These are phyloP conservation scores for Eutrema yunnanense DNA, from an alignment of 345 rosid species.

Conservation along the genomic window DNA sequence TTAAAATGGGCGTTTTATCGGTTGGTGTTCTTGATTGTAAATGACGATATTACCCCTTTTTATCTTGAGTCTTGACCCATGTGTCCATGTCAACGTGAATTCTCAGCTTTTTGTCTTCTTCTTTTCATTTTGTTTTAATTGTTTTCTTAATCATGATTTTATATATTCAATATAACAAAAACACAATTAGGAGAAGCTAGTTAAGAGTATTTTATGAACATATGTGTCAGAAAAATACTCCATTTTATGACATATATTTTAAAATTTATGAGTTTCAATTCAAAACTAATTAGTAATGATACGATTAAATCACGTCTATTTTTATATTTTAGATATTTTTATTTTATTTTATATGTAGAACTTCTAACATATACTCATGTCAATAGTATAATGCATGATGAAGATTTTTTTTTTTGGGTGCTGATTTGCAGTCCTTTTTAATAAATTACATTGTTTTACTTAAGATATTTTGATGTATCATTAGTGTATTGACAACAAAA, in stretches of 20 bases:
- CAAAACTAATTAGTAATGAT: not conserved
- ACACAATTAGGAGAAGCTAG: not conserved
- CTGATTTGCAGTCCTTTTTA: too few relatives aligned
- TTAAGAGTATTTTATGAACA: not conserved
- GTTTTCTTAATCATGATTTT: not conserved
- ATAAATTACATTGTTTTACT: too few relatives aligned
- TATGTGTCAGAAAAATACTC: too few relatives aligned
- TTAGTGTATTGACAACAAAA: too few relatives aligned
- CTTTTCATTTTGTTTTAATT: not conserved
- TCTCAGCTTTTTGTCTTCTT: conserved; percentile 17
- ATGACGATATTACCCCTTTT: conserved; percentile 6
- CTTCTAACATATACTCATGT: not conserved
- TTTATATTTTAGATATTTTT: not conserved
- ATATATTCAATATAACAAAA: not conserved
- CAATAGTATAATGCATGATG: too few relatives aligned
- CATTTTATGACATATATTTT: not conserved
- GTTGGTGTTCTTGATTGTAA: conserved; percentile 4
- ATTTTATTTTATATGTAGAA: not conserved
- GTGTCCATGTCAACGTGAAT: conserved; percentile 20
- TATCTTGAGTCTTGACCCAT: not conserved
- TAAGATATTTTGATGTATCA: too few relatives aligned
- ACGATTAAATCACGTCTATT: not conserved
- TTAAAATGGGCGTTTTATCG: conserved; percentile 27
- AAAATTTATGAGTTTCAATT: not conserved
- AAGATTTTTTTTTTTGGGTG: too few relatives aligned